phyloP scores from a whole-genome alignment of 805 yeast species.

The Candida sithepensis region DNA sequence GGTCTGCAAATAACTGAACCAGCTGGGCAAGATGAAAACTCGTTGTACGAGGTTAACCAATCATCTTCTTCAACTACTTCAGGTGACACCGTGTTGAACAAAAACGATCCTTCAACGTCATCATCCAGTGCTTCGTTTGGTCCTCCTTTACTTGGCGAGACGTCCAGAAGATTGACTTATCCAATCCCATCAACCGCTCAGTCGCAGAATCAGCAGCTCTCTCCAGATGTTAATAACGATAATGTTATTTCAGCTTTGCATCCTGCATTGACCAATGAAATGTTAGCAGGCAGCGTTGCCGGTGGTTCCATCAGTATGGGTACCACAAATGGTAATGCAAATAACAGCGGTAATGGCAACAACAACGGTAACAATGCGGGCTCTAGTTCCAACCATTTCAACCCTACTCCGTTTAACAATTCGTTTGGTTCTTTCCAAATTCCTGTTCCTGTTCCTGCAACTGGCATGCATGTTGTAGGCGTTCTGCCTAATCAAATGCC shows the following conservation, averaged over 20 bases:
- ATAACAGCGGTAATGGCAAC: neutral
- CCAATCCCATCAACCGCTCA: conserved; percentile 15
- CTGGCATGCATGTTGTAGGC: conserved; percentile 3
- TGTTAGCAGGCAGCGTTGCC: conserved; percentile 24
- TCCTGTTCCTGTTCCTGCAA: conserved; percentile 4
- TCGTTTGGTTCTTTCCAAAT: conserved; percentile 4
- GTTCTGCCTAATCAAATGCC: conserved; percentile 1
- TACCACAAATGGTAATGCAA: conserved; percentile 8
- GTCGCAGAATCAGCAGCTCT: conserved; percentile 2
- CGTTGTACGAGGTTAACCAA: conserved; percentile 1
- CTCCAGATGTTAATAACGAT: conserved; percentile 4
- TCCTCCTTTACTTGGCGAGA: conserved; percentile 31
- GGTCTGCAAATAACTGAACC: conserved; percentile 6
- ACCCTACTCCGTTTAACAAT: neutral
- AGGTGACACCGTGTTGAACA: conserved; percentile 6
- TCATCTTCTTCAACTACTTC: conserved; percentile 4
- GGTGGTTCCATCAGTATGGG: conserved; percentile 30
- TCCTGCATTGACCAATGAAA: conserved; percentile 25
- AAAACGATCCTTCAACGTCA: conserved; percentile 8
- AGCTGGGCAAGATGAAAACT: conserved; percentile 2
- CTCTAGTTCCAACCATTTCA: conserved; percentile 1
- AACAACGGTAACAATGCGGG: no score
- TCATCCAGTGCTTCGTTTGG: conserved; percentile 14
- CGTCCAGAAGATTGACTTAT: conserved; percentile 40
- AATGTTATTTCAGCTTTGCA: conserved; percentile 22